These are phyloP conservation scores for Polyporus tsugae DNA, from an alignment of 1,284 basidiomycete genomes.

Conservation along the genomic window DNA sequence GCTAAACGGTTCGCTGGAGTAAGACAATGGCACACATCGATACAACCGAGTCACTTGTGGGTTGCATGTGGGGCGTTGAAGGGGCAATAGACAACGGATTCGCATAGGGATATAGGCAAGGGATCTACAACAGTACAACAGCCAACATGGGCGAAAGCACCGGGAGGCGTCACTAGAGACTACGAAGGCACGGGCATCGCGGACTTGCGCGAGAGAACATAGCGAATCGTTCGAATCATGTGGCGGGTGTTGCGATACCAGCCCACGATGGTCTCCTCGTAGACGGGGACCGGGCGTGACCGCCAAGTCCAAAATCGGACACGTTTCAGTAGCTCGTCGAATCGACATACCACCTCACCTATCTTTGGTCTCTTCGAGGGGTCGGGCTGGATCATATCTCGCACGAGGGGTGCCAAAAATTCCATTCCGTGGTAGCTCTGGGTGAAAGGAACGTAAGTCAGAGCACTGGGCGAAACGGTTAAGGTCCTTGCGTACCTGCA, in stretches of 20 bases:
- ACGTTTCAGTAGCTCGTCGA: conserved; percentile 1
- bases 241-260: neutral
- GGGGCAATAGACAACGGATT: neutral
- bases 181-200: neutral
- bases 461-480: too few relatives aligned
- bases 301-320: neutral
- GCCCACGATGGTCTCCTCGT: neutral
- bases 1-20: too few relatives aligned
- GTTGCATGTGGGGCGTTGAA: too few relatives aligned
- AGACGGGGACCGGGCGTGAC: neutral
- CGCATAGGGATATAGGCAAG: neutral
- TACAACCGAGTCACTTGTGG: neutral
- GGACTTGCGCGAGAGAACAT: neutral
- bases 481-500: conserved; percentile 21
- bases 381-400: conserved; percentile 42
- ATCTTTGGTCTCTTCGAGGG: conserved; percentile 39
- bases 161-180: neutral
- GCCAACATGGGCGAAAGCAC: neutral
- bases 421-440: conserved; percentile 36
- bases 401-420: conserved; percentile 42
- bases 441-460: neutral
- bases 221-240: neutral
- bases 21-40: too few relatives aligned
- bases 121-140: neutral
- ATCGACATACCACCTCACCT: conserved; percentile 16